Conservation (phyloP, 2,329 filamentous ascomycete genomes). For the Diaporthe australafricana region DNA sequence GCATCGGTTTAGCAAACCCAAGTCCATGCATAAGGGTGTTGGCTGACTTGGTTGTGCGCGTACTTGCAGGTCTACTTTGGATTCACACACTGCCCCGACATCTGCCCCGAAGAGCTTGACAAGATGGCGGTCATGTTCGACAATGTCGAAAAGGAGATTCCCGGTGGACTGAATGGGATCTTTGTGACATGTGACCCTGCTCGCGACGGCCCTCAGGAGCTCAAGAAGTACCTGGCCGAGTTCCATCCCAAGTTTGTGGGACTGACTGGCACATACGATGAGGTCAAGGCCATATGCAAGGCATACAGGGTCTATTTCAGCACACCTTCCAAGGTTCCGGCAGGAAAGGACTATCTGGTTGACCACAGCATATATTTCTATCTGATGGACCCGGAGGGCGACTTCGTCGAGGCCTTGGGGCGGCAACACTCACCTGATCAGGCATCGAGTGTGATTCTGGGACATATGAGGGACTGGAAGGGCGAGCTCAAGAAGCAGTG, state of each 20-base stretch:
- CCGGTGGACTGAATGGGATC: constrained; percentile 75
- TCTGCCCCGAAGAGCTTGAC: constrained; percentile 98
- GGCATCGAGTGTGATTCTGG: constrained; percentile 84
- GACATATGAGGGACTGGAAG: constrained; percentile 80
- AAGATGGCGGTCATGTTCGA: constrained; percentile 99
- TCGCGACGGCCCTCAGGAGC: constrained; percentile 85
- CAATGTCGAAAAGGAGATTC: constrained; percentile 65
- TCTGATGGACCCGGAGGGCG: constrained; percentile 97
- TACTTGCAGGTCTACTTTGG: constrained; percentile 87
- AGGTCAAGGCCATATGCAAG: constrained; percentile 95
- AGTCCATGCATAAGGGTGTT: neutral
- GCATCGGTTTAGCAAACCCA: neutral
- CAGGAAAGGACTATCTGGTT: constrained; percentile 95
- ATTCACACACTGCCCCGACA: constrained; percentile 98
- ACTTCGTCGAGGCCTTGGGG: constrained; percentile 97
- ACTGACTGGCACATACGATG: constrained; percentile 91
- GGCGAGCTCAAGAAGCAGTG: constrained; percentile 43
- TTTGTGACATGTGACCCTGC: constrained; percentile 97
- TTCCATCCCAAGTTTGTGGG: constrained; percentile 91
- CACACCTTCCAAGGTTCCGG: constrained; percentile 87
- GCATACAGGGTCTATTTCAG: constrained; percentile 97
- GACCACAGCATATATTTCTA: constrained; percentile 99
- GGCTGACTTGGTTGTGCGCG: constrained; percentile 18
- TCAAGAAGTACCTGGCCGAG: constrained; percentile 88
- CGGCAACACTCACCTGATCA: constrained; percentile 92